phyloP scores from a whole-genome alignment of 768 basidiomycete species.

The Megacollybia marginata region DNA sequence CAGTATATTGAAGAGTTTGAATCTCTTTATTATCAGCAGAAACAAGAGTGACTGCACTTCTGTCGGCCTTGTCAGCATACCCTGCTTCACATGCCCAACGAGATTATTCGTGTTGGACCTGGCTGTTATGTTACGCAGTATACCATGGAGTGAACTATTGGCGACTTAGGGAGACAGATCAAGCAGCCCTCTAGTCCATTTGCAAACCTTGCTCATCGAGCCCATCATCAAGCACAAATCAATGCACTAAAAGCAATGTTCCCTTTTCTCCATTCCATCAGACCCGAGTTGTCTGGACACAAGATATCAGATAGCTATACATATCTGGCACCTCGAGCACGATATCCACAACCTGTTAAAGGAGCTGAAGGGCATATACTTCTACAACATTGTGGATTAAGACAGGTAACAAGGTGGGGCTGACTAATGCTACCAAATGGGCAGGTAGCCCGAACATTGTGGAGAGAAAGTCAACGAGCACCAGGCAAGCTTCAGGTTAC shows the following conservation, averaged over 20 bases:
- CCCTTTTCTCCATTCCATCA: neutral
- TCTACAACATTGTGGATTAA: neutral
- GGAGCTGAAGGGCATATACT: neutral
- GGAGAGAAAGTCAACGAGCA: conserved; percentile 2
- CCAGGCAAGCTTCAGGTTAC: neutral
- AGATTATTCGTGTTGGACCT: conserved; percentile 15
- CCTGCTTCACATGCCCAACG: conserved; percentile 14
- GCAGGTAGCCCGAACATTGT: conserved; percentile 11
- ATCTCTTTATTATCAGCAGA: conserved; percentile 16
- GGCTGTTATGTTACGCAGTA: conserved; percentile 18
- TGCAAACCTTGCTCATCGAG: conserved; percentile 20
- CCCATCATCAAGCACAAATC: conserved; percentile 9
- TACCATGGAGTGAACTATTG: conserved; percentile 20
- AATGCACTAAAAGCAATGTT: conserved; percentile 10
- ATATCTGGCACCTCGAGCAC: neutral
- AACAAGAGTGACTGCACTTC: conserved; percentile 20
- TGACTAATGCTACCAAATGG: conserved; percentile 10
- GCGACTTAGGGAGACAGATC: conserved; percentile 20
- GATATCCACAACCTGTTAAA: neutral
- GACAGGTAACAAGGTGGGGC: conserved; percentile 6
- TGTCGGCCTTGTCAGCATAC: conserved; percentile 19
- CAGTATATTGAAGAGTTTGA: conserved; percentile 23
- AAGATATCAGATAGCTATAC: conserved; percentile 9
- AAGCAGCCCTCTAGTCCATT: conserved; percentile 16
- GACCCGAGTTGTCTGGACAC: neutral